Evolutionary conservation across 441 rosid genomes (phyloP), one percentile per base, ranked within the genome.

Genomic region (Adansonia gregorii): DNA sequence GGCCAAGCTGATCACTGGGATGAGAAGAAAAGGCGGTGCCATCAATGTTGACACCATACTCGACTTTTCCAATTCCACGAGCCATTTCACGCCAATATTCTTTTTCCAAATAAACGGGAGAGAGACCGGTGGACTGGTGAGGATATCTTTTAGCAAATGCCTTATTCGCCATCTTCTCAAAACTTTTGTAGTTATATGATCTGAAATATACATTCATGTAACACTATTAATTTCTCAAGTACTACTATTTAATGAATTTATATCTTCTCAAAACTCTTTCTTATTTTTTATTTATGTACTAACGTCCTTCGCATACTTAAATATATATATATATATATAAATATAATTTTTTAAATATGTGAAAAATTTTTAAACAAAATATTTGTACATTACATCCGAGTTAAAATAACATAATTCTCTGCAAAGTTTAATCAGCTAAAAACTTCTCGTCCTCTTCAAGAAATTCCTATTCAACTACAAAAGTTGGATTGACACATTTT

Each of bases 11-110:
- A 48, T 88, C 88, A 52, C 56, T 64, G 71, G 85, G 83, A 78
- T 80, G 70, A 76, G 79, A 79, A 65, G 88, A 87, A 72, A 88
- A 88, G 81, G 89, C 88, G 72, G 85, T 82, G 54, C 92, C 92
- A 10, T 88, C 90, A 45, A 88, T 81, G 65, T 87, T 86, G 49
- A 80, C 71, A 22, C 85, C 92, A 79, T 88, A 88, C 79, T 87
- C 87, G 52, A 84, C 88, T 48, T 20, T 67, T 70, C 73, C 75
- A 72, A 46, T 76, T 19, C 86, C 87, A 52, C 72, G 60, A 66
- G 79, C 69, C 78, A 88, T 87, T 78, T 82, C 88, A 45, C 74
- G 75, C 91, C 92, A 88, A 72, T 82, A 88, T 67, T 75, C 73
- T 65, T 88, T 87, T 76, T 87, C 88, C 81, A 85, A 8, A 59